These are phyloP conservation scores for Marasmius tenuissimus DNA, from an alignment of 1,284 basidiomycete species.

Conservation along the genomic window DNA sequence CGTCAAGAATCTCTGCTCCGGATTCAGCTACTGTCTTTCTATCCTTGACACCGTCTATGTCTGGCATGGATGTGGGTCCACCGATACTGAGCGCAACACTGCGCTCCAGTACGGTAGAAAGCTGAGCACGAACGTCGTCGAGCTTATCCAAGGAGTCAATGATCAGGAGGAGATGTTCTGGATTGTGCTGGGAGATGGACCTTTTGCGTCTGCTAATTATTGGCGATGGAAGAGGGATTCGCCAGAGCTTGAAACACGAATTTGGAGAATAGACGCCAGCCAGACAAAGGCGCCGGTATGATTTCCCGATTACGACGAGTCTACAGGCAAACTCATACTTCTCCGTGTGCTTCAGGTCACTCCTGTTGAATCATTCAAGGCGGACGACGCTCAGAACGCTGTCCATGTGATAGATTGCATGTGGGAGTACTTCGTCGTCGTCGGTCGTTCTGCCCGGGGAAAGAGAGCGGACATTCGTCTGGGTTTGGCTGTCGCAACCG, in stretches of 20 bases:
- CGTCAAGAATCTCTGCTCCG: slow-evolving; percentile 73
- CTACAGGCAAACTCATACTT: slow-evolving; percentile 3
- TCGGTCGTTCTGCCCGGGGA: slow-evolving; percentile 63
- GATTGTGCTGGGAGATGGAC: slow-evolving; percentile 74
- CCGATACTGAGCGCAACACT: slow-evolving; percentile 52
- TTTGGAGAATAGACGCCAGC: slow-evolving; percentile 56
- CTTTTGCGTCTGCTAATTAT: slow-evolving; percentile 74
- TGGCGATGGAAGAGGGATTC: slow-evolving; percentile 66
- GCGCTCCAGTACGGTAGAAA: slow-evolving; percentile 59
- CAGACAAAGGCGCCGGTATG: slow-evolving; percentile 40
- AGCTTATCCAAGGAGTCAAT: slow-evolving; percentile 62
- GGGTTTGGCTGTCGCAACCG: slow-evolving; percentile 57
- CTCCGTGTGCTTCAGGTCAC: slow-evolving; percentile 24
- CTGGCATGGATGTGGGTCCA: slow-evolving; percentile 76
- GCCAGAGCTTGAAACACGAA: slow-evolving; percentile 40
- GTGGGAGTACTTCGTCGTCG: slow-evolving; percentile 77
- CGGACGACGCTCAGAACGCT: slow-evolving; percentile 29
- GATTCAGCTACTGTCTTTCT: slow-evolving; percentile 73
- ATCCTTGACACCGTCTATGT: slow-evolving; percentile 71
- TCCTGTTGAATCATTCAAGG: slow-evolving; percentile 32
- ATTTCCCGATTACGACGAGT: slow-evolving; percentile 1
- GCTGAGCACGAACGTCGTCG: slow-evolving; percentile 45
- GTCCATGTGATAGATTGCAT: slow-evolving; percentile 70
- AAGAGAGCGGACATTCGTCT: slow-evolving; percentile 58
- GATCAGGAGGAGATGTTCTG: slow-evolving; percentile 76